Evolutionary conservation across 805 yeast species (phyloP).

Genomic region (Spathaspora arborariae): DNA sequence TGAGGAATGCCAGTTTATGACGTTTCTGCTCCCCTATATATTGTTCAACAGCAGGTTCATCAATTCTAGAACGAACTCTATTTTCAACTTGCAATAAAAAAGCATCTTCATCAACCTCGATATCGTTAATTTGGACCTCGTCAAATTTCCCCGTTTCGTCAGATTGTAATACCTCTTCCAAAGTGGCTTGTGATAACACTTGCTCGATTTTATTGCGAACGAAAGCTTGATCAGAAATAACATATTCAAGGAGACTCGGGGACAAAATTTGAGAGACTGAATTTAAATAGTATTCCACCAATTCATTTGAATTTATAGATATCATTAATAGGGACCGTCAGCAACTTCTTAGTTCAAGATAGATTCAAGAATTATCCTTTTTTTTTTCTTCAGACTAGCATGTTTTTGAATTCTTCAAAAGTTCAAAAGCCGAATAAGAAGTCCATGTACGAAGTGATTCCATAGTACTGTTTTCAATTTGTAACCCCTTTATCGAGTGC

Average conservation of each 20-base stretch:
- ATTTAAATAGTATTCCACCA: not conserved
- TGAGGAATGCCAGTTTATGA: conserved; percentile 19
- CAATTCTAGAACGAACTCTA: not conserved
- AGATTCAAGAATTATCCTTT: too few relatives aligned
- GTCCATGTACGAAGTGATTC: too few relatives aligned
- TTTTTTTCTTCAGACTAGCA: too few relatives aligned
- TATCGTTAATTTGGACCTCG: not conserved
- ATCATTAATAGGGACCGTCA: too few relatives aligned
- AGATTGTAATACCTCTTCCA: not conserved
- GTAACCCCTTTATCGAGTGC: too few relatives aligned
- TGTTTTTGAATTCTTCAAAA: too few relatives aligned
- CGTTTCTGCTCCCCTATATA: conserved; percentile 11
- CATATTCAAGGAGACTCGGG: not conserved
- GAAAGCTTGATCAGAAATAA: not conserved
- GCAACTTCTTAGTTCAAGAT: too few relatives aligned
- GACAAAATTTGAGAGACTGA: not conserved
- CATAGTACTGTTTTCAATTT: too few relatives aligned
- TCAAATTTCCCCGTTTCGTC: not conserved
- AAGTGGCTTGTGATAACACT: not conserved
- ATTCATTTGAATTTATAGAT: not conserved
- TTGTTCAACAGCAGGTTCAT: not conserved
- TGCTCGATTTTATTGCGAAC: not conserved
- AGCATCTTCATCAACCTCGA: not conserved
- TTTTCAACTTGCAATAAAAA: not conserved
- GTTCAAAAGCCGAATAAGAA: too few relatives aligned